Evolutionary conservation across 2,329 filamentous ascomycete species (phyloP).

Genomic region (Fusarium irregulare): DNA sequence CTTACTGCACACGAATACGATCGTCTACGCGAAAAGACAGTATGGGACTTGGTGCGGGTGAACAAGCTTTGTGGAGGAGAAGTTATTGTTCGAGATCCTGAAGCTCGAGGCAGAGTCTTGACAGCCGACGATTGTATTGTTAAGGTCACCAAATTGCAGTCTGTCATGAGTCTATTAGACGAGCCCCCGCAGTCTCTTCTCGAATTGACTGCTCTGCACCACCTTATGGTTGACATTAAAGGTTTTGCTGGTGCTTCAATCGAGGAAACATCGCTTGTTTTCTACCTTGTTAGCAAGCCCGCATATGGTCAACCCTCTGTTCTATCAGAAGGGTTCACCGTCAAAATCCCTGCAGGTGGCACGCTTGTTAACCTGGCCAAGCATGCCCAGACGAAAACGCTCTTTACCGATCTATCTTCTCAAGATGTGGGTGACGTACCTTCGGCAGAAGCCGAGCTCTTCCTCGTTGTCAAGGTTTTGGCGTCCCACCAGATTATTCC

Average conservation of each 20-base stretch:
- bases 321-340: constrained; percentile 84
- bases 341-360: constrained; percentile 81
- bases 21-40: constrained; percentile 84
- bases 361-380: constrained; percentile 73
- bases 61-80: constrained; percentile 96
- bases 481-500: constrained; percentile 63
- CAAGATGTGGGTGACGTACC: constrained; percentile 74
- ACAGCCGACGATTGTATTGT: constrained; percentile 95
- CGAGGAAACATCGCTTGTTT: constrained; percentile 79
- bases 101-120: constrained; percentile 83
- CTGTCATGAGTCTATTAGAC: constrained; percentile 93
- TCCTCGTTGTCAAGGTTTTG: constrained; percentile 84
- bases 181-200: constrained; percentile 76
- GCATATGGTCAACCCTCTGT: constrained; percentile 71
- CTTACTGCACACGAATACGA: constrained; percentile 87
- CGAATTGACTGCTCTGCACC: constrained; percentile 79
- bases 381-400: constrained; percentile 78
- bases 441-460: constrained; percentile 77
- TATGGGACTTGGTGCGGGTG: constrained; percentile 93
- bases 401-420: constrained; percentile 87
- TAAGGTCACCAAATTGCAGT: constrained; percentile 89
- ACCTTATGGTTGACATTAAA: constrained; percentile 85
- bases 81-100: constrained; percentile 92
- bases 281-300: constrained; percentile 81
- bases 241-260: constrained; percentile 81